phyloP scores from a whole-genome alignment of 2,329 filamentous ascomycete genomes.

The Rhynchosporium agropyri region DNA sequence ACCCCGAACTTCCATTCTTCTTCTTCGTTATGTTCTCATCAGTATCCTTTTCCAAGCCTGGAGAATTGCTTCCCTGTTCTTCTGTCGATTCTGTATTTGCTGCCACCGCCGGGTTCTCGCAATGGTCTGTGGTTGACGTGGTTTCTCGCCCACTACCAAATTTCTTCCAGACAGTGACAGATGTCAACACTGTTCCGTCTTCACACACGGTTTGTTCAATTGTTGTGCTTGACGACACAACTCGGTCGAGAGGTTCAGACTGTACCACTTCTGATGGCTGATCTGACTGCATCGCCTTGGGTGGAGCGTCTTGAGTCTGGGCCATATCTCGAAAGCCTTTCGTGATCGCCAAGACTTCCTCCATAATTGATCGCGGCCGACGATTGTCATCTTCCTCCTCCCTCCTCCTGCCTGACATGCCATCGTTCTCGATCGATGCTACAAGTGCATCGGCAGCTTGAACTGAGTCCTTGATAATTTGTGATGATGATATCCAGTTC shows the following conservation, averaged over 20 bases:
- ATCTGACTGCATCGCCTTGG: background rate
- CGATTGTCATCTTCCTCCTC: background rate
- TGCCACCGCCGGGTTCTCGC: constrained; percentile 22
- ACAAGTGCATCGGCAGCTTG: constrained; percentile 16
- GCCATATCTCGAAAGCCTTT: constrained; percentile 10
- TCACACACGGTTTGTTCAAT: constrained; percentile 32
- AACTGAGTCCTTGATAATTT: constrained; percentile 5
- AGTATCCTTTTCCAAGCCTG: background rate
- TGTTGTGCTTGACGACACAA: constrained; percentile 35
- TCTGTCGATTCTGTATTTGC: background rate
- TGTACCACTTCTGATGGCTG: background rate
- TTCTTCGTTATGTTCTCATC: constrained; percentile 14
- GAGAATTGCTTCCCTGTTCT: background rate
- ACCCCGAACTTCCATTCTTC: constrained; percentile 29
- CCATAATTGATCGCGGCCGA: constrained; percentile 8
- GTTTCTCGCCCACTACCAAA: constrained; percentile 37
- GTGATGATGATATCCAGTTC: constrained; percentile 14
- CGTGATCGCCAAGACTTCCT: constrained; percentile 1
- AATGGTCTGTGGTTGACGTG: constrained; percentile 32
- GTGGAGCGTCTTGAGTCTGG: background rate
- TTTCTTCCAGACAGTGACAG: constrained; percentile 34
- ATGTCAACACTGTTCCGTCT: constrained; percentile 37
- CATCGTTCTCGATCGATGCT: constrained; percentile 11
- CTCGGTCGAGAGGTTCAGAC: constrained; percentile 25
- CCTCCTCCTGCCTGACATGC: background rate